Base-by-base conservation (phyloP, 306 rosid genomes). In the Cicer yamashitae region DNA sequence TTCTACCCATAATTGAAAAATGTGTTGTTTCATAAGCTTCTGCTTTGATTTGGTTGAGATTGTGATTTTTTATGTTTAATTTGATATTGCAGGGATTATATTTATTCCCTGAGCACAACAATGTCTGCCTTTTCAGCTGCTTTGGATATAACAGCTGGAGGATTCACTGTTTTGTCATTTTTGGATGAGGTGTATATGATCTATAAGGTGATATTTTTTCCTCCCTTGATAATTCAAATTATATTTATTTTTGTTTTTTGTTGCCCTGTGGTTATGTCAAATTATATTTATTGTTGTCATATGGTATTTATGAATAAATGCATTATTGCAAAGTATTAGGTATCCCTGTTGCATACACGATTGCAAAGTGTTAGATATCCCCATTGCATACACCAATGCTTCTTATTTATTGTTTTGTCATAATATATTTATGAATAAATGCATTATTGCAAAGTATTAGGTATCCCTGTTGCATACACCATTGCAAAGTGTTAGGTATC, bases 131-230 rank as follows among this genome's bases (percentile, higher is more conserved):
- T 85, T 60, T 88, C 97, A 13, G 83, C 87, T 74, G 78, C 93
- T 74, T 77, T 85, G 52, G 86, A 62, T 77, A 85, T 85, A 61
- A 82, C 43, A 4, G 80, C 88, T 45, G 79, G 76, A 74, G 96
- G 98, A 70, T 81, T 91, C 85, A 87, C 91, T 59, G 72, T 80
- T 77, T 84, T 87, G 39, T 77, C 87, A 57, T 94, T 83, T 82
- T 73, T 91, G 85, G 96, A 94, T 75, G 98, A 94, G 81, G 70
- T 90, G 77, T 82, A 77, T 83, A 67, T 85, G 86, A 73, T 91
- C 85, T 79, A 62, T 78, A 82, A 90, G 98, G 98, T 91, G 70
- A 54, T 34, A 60, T 56, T 68, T 18, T 50, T 66, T 71, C 38
- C 48, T 70, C 34, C 84, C 63, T 58, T n/a, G 56, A 44, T n/a